Percentiles rank a stretch among this genome's conserved stretches.
Evolutionary conservation across 225 moss, liverwort and hornwort species (phyloP).

Genomic region (Physcomitrellopsis africana): DNA sequence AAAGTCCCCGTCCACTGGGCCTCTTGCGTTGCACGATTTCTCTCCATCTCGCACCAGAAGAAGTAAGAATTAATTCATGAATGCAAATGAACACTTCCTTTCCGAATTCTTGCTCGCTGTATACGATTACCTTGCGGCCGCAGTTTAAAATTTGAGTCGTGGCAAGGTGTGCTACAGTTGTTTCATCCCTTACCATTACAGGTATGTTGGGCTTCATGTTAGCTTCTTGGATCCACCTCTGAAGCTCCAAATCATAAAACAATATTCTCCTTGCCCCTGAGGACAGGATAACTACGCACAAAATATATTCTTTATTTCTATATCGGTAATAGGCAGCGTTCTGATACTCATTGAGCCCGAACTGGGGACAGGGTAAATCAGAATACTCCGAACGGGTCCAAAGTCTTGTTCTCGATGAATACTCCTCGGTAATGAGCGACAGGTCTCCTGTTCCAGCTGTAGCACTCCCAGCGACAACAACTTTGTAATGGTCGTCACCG

Average conservation of each 20-base stretch:
- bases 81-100: conserved; percentile 18
- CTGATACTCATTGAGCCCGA: conserved; percentile 34
- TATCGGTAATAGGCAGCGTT: conserved; percentile 23
- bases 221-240: conserved; percentile 1
- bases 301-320: not conserved
- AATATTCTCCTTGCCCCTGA: conserved; percentile 5
- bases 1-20: not conserved
- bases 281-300: conserved; percentile 11
- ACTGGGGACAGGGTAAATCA: not conserved
- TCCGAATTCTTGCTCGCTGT: conserved; percentile 26
- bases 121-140: not conserved
- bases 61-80: not conserved
- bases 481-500: not conserved
- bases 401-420: conserved; percentile 1
- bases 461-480: conserved; percentile 18
- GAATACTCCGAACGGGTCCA: not conserved
- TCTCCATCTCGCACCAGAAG: not conserved
- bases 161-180: not conserved
- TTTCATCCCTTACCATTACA: not conserved
- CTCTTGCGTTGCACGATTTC: not conserved
- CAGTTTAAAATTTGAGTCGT: conserved; percentile 17
- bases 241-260: conserved; percentile 1
- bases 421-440: conserved; percentile 22
- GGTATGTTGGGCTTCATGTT: not conserved
- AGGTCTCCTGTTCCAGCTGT: not conserved